Base-by-base conservation (phyloP, 176 grass and related monocot genomes). In the Carex littledalei region DNA sequence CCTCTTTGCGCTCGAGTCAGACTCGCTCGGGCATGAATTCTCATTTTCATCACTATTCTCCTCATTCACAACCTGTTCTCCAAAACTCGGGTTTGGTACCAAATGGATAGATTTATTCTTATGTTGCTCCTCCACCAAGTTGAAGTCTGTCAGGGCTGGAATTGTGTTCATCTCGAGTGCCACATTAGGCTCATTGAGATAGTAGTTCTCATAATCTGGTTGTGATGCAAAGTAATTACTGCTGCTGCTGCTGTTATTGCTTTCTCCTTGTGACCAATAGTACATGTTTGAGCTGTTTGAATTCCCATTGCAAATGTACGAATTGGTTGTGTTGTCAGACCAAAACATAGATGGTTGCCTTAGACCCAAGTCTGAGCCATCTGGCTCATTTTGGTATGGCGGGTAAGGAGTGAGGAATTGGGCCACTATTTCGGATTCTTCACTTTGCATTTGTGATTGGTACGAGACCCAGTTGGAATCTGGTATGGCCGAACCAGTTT, bases 401-500 rank as follows among this genome's bases (percentile, higher is more conserved):
- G 84, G 86, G 79, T 90, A 94, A 0, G 89, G 82, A 31, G 82
- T 84, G 41, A 97, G 81, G 80, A 97, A 94, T 72, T 90, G 94
- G 76, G 82, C 88, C 22, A 92, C 88, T 53, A 97, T 89, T 65
- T 97, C 91, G 11, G 89, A 97, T 57, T 97, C 91, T 79, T 95
- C 91, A 24, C 75, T 86, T 17, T 73, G 39, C 11, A 62, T 56
- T 58, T 89, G 75, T 60, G 90, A 67, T 34, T 87, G 80, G 73
- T 65, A 91, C 34, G 87, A 67, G 58, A 79, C 83, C 87, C 89
- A 93, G 65, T 78, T 88, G 41, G 58, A 66, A 39, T 86, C 71
- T 37, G 58, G 75, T 68, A 80, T 24, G n/a, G 65, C 67, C 26
- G 43, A 35, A 39, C 76, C 66, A 69, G 63, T 13, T 54, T 86